A percentile compares a stretch with the other conserved stretches of the same genome.
Evolutionary conservation across 2,329 filamentous ascomycete species (phyloP).

Genomic region (Calonectria crousiana): DNA sequence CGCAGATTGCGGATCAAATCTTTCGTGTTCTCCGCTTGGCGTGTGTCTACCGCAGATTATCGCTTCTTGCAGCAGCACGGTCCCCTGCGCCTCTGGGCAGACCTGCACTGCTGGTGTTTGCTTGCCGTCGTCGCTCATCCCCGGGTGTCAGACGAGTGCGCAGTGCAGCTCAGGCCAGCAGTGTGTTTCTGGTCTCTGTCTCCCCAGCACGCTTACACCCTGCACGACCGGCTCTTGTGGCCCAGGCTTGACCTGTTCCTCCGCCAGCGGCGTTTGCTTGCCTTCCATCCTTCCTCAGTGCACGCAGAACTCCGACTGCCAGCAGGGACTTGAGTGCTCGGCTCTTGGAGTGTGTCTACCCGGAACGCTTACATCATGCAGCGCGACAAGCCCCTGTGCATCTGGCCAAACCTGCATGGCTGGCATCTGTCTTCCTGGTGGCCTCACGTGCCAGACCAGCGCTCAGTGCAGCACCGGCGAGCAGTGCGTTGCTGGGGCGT

Average conservation of each 20-base stretch:
- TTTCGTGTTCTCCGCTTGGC: background rate
- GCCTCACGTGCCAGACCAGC: background rate
- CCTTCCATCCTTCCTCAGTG: background rate
- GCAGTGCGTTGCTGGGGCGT: background rate
- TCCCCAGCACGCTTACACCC: background rate
- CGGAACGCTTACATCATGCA: background rate
- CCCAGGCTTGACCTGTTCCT: background rate
- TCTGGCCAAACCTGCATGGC: background rate
- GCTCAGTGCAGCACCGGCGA: constrained; percentile 1
- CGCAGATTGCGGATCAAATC: background rate
- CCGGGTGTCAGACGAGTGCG: background rate
- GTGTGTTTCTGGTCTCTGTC: background rate
- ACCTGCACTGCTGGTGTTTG: background rate
- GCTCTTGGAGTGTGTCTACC: constrained; percentile 3
- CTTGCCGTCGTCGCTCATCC: background rate
- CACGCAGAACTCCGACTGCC: background rate
- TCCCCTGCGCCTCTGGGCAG: background rate
- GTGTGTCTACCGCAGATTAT: background rate
- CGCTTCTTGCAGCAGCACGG: background rate
- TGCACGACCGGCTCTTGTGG: background rate
- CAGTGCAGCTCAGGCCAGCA: background rate
- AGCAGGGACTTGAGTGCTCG: background rate
- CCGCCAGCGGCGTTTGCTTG: background rate
- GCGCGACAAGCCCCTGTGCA: background rate
- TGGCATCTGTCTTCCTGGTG: background rate